phyloP scores from a whole-genome alignment of 1,284 basidiomycete genomes.

The Vanrija humicola region DNA sequence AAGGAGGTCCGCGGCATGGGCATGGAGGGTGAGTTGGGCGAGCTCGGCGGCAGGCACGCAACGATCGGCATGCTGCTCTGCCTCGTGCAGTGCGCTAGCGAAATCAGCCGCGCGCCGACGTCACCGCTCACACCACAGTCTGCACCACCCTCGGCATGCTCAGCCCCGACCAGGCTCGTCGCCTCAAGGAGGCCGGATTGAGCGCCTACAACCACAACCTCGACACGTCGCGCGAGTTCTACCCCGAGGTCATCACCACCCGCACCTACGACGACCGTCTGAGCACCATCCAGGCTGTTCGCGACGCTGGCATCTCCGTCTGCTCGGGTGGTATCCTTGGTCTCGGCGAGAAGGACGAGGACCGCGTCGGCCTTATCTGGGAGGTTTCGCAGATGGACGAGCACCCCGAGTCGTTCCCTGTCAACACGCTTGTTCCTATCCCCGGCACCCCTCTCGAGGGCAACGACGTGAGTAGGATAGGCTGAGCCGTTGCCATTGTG shows the following conservation, averaged over 20 bases:
- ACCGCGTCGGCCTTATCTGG: slow-evolving; percentile 90
- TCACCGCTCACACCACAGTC: slow-evolving; percentile 52
- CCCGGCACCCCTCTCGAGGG: slow-evolving; percentile 58
- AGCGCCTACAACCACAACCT: slow-evolving; percentile 98
- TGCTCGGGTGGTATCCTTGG: slow-evolving; percentile 97
- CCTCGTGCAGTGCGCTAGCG: no score
- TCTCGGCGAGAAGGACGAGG: slow-evolving; percentile 83
- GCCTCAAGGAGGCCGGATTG: slow-evolving; percentile 89
- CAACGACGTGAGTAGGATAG: slow-evolving; percentile 50
- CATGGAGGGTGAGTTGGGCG: slow-evolving; percentile 65
- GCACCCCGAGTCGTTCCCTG: slow-evolving; percentile 96
- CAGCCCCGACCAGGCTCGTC: slow-evolving; percentile 84
- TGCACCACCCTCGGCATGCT: slow-evolving; percentile 99
- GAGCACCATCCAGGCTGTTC: slow-evolving; percentile 82
- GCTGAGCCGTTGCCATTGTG: no score
- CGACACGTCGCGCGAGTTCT: slow-evolving; percentile 95
- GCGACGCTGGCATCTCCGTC: slow-evolving; percentile 92
- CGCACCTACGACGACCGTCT: slow-evolving; percentile 91
- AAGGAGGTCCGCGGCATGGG: slow-evolving; percentile 75
- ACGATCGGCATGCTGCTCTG: neutral
- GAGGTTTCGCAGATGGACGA: slow-evolving; percentile 76
- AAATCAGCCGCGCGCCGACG: no score
- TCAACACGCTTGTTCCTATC: slow-evolving; percentile 79
- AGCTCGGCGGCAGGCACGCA: no score
- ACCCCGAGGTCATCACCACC: slow-evolving; percentile 92